Percentiles rank a stretch among this genome's conserved stretches.
These are phyloP conservation scores for Cordyceps pruinosa DNA, from an alignment of 2,329 filamentous ascomycete species.

Conservation along the genomic window DNA sequence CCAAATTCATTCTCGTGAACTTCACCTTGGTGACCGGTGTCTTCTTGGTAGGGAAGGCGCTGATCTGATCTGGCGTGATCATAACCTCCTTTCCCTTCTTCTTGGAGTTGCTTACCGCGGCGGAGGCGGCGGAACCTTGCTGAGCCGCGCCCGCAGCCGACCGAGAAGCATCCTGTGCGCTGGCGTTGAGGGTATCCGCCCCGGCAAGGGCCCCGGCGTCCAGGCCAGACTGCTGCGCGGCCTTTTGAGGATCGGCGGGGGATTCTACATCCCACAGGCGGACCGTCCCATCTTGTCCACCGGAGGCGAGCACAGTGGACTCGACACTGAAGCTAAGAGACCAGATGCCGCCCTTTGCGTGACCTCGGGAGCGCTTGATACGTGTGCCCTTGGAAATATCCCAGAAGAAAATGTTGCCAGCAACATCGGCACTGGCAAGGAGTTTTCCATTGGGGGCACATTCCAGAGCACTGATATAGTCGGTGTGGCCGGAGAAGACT, in stretches of 20 bases:
- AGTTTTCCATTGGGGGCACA: slow-evolving; percentile 84
- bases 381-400: slow-evolving; percentile 79
- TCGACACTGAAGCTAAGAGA: slow-evolving; percentile 90
- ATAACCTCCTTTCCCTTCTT: slow-evolving; percentile 88
- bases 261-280: slow-evolving; percentile 87
- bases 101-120: slow-evolving; percentile 38
- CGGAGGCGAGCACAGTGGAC: slow-evolving; percentile 82
- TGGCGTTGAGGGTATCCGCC: slow-evolving; percentile 27
- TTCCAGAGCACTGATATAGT: slow-evolving; percentile 76
- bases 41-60: slow-evolving; percentile 92
- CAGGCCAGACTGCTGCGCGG: slow-evolving; percentile 37
- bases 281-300: slow-evolving; percentile 86
- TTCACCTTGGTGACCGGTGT: slow-evolving; percentile 87
- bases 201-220: slow-evolving; percentile 35
- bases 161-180: slow-evolving; percentile 5
- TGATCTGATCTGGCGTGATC: slow-evolving; percentile 88
- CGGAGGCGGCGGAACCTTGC: slow-evolving; percentile 21
- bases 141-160: slow-evolving; percentile 15
- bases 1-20: slow-evolving; percentile 92
- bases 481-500: slow-evolving; percentile 85
- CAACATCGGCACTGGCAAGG: slow-evolving; percentile 82
- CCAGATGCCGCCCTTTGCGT: slow-evolving; percentile 90
- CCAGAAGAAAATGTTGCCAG: slow-evolving; percentile 91
- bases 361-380: slow-evolving; percentile 88
- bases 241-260: slow-evolving; percentile 57